These are phyloP conservation scores for Trichoderma breve DNA, from an alignment of 2,329 filamentous ascomycete genomes.

Conservation along the genomic window DNA sequence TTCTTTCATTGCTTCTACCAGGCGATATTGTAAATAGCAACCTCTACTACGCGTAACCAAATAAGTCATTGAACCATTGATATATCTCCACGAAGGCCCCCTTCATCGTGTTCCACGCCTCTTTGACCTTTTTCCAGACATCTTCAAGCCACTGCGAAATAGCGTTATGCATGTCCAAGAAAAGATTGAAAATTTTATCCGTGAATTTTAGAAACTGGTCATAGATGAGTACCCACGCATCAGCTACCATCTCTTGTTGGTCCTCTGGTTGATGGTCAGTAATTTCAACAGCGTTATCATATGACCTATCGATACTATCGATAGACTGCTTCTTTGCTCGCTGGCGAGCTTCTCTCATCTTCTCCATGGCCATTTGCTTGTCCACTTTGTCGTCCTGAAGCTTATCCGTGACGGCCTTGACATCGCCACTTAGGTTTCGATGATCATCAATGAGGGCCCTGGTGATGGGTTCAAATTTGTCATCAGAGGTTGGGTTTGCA, in stretches of 20 bases:
- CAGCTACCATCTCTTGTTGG: neutral
- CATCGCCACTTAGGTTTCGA: neutral
- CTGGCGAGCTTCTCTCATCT: neutral
- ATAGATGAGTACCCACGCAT: neutral
- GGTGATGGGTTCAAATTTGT: neutral
- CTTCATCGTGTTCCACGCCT: neutral
- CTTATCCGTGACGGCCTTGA: neutral
- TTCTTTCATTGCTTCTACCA: neutral
- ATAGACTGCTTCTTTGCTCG: neutral
- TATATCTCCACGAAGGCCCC: neutral
- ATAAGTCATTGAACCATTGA: neutral
- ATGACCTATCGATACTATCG: neutral
- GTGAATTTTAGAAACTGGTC: neutral
- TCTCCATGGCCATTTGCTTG: neutral
- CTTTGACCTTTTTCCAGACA: neutral
- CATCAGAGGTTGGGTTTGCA: neutral
- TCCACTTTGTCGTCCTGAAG: neutral
- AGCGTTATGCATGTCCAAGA: neutral
- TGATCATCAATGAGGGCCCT: neutral
- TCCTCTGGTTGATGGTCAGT: neutral
- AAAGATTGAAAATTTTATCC: neutral
- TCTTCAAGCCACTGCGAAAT: neutral
- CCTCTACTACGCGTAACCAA: neutral
- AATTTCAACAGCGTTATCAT: neutral
- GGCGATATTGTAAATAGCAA: neutral